Evolutionary conservation across 1,284 basidiomycete species (phyloP).

Genomic region (Erythrobasidium hasegawianum): DNA sequence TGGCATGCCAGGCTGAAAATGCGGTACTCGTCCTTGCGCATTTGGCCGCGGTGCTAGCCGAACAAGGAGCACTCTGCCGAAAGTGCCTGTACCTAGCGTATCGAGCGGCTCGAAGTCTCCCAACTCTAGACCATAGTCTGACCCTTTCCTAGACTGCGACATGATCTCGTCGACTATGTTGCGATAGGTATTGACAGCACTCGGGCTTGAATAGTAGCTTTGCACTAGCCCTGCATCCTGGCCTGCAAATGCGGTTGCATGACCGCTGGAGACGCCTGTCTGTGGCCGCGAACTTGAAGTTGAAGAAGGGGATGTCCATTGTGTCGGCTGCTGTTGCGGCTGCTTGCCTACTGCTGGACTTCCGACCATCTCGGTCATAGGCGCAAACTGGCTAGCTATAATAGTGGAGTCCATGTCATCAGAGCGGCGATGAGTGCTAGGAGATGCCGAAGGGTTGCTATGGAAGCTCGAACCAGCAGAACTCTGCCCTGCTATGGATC

Average conservation of each 20-base stretch:
- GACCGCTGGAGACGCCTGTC: no score
- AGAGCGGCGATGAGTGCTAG: constrained; percentile 13
- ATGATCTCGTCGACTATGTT: constrained; percentile 33
- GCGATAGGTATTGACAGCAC: constrained; percentile 10
- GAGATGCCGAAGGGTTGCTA: constrained; percentile 15
- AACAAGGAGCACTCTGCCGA: constrained; percentile 42
- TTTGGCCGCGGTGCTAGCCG: constrained; percentile 35
- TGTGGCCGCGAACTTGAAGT: not conserved
- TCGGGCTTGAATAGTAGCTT: constrained; percentile 3
- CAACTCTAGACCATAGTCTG: constrained; percentile 41
- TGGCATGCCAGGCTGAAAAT: constrained; percentile 34
- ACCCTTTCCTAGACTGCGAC: constrained; percentile 38
- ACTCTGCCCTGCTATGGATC: constrained; percentile 26
- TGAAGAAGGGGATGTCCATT: not conserved
- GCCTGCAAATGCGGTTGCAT: not conserved
- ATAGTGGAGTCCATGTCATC: constrained; percentile 24
- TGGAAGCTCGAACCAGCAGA: constrained; percentile 26
- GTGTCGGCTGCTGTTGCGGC: not conserved
- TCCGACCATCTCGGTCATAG: not conserved
- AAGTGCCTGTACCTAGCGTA: constrained; percentile 44
- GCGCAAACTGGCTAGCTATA: not conserved
- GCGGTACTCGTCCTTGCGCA: constrained; percentile 26
- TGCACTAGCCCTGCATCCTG: not conserved
- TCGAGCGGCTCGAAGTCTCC: constrained; percentile 45
- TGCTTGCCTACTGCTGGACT: not conserved